Conservation (phyloP, 805 yeast species). For the Nakazawaea anatomiae region DNA sequence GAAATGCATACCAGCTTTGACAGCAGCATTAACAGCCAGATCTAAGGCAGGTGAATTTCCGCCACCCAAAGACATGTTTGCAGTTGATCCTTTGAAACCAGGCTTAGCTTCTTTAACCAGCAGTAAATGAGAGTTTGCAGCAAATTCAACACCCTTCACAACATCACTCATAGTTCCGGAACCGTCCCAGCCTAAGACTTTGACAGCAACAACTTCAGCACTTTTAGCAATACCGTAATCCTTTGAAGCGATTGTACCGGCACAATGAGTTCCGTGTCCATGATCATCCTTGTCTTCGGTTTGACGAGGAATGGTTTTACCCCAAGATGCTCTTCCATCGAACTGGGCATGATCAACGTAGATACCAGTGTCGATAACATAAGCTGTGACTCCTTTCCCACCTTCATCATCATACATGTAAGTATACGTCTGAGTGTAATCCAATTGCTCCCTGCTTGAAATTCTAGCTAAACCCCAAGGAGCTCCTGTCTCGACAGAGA, state of each 20-base stretch:
- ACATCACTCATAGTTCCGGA: constrained; percentile 58
- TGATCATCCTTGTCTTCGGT: constrained; percentile 46
- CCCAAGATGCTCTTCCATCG: constrained; percentile 58
- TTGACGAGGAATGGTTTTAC: constrained; percentile 47
- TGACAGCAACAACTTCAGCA: constrained; percentile 52
- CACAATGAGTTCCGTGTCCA: constrained; percentile 66
- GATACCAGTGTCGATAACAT: constrained; percentile 52
- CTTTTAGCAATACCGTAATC: constrained; percentile 58
- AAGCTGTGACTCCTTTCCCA: constrained; percentile 54
- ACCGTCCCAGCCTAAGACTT: constrained; percentile 55
- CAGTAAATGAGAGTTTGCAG: constrained; percentile 41
- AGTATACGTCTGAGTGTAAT: constrained; percentile 51
- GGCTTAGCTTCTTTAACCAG: constrained; percentile 27
- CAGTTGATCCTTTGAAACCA: constrained; percentile 55
- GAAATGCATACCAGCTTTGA: constrained; percentile 48
- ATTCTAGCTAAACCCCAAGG: constrained; percentile 76
- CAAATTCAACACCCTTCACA: constrained; percentile 57
- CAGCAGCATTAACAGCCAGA: constrained; percentile 54
- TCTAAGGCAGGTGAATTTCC: constrained; percentile 51
- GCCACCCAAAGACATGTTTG: constrained; percentile 60
- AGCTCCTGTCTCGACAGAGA: constrained; percentile 53
- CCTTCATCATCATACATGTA: constrained; percentile 56
- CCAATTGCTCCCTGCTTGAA: constrained; percentile 58
- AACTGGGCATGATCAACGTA: constrained; percentile 50
- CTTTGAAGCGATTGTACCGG: constrained; percentile 57